Evolutionary conservation across 1,284 basidiomycete species (phyloP), one percentile per base, ranked within the genome.

Genomic region (Pyrrhoderma lamaoense): DNA sequence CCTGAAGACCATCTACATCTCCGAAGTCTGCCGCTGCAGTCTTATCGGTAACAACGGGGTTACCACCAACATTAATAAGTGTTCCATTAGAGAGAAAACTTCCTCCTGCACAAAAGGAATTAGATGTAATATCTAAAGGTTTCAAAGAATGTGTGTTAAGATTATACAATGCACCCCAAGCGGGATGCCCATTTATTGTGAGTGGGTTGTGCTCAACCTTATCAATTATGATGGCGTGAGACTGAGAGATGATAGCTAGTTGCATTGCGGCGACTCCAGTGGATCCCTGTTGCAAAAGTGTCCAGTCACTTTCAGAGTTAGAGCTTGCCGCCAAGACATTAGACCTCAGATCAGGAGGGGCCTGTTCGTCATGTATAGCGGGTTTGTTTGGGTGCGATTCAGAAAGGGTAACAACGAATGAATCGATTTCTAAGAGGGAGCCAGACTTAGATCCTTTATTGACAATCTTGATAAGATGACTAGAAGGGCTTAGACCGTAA

Each of bases 31-130:
- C 79, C 42, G 83, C 62, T 51, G 76, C 71, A 1, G 84, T 86
- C 35, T 72, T 69, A 55, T 70, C 72, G 47, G 74, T 74, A 14
- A 85, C 80, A 38, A 85, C 79, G 9, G 83, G 85, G 61, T 89
- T 88, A 7, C 86, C 87, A 49, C 88, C 86, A 16, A 89, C 81
- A 58, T 79, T 88, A 62, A 89, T 67, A 27, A 90, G 63, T 0
- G 85, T 87, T 1, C 86, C 88, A 57, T 89, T 87, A 38, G 79
- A 65, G 31, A 89, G 66, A 65, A 89, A 90, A 2, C 79, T 72
- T 14, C 90, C 89, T 22, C 86, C 86, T 4, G 89, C 89, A 62
- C 89, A 93, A 68, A 92, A 93, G n/a, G 86, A 90, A 63, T 93
- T 91, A 0, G 86, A 89, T 58, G 77, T 66, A 64, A 89, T 73